Conservation (phyloP, 2,329 filamentous ascomycete genomes). For the Microsporum ferrugineum region DNA sequence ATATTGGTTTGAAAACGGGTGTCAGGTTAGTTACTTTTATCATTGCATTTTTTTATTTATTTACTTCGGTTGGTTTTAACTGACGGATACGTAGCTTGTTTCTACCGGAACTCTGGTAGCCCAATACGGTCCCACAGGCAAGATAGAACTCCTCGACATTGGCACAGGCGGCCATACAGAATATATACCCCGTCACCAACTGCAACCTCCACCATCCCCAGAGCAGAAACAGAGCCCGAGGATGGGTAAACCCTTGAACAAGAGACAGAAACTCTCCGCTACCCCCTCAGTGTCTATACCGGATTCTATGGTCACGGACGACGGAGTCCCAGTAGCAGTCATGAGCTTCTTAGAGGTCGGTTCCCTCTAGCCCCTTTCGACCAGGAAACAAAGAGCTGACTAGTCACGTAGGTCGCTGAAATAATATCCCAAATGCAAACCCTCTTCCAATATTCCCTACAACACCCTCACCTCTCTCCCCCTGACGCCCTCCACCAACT, state of each 20-base stretch:
- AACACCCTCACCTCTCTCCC: conserved; percentile 42
- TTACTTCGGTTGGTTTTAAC: not conserved
- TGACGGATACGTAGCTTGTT: conserved; percentile 48
- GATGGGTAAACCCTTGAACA: conserved; percentile 41
- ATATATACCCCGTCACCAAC: conserved; percentile 59
- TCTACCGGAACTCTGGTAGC: conserved; percentile 66
- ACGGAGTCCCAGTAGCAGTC: conserved; percentile 46
- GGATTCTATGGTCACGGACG: conserved; percentile 36
- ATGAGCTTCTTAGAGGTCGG: conserved; percentile 51
- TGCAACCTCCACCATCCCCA: conserved; percentile 40
- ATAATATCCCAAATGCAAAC: conserved; percentile 54
- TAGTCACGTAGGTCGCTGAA: conserved; percentile 45
- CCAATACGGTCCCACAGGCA: conserved; percentile 66
- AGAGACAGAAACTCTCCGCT: conserved; percentile 35
- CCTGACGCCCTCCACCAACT: conserved; percentile 45
- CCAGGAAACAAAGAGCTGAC: conserved; percentile 5
- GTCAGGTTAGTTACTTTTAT: conserved; percentile 52
- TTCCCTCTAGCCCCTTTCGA: conserved; percentile 16
- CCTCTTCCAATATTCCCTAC: conserved; percentile 47
- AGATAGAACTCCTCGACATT: conserved; percentile 78
- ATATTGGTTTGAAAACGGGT: conserved; percentile 77
- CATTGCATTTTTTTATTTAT: not conserved
- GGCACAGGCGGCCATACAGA: conserved; percentile 66
- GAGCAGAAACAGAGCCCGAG: conserved; percentile 49
- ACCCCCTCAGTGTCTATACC: conserved; percentile 35